Base-by-base conservation (phyloP, 2,329 filamentous ascomycete genomes). In the Aphanoascus verrucosus region DNA sequence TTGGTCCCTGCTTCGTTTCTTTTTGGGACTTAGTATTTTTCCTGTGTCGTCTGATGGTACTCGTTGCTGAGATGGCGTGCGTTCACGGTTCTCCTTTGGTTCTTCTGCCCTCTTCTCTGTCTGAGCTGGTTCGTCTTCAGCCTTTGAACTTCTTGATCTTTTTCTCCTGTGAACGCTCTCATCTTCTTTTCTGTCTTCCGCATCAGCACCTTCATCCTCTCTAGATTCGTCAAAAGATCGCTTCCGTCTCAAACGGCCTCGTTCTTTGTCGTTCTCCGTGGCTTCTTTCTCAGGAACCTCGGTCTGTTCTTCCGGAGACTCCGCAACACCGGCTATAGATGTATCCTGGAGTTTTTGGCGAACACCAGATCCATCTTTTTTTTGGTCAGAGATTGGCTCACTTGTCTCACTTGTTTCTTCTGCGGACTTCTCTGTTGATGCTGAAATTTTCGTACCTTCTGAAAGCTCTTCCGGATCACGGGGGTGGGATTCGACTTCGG, bases 281-380 rank as follows among this genome's bases (percentile, higher is more conserved):
- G 17, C 38, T 19, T 47, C 42, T 20, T 57, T 54, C 31, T 48
- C 55, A 31, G 53, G 48, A 6, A 47, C 40, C 32, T 59, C 53
- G 12, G 41, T 31, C 28, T 56, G 28, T 31, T 60, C 57, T 61
- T 53, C 51, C 56, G 20, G 55, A 28, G 44, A 41, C 20, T 42
- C 15, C 8, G 45, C 35, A 43, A 48, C n/a, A 37, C 72, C 68
- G 38, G 75, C 75, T 53, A 83, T 80, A n/a, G 77, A 74, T 2
- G 80, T 81, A 61, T 82, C 77, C 65, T 80, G 77, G 52, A 84
- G 68, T 66, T 81, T 79, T 63, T 82, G 76, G 55, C 80, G 71
- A 37, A 82, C 77, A 56, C 76, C 74, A 47, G 65, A 61, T 37
- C 71, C 69, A 56, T 70, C 58, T 59, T 54, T 56, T 32, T 44